Conservation (phyloP, 768 basidiomycete genomes). For the Gautieria morchelliformis region DNA sequence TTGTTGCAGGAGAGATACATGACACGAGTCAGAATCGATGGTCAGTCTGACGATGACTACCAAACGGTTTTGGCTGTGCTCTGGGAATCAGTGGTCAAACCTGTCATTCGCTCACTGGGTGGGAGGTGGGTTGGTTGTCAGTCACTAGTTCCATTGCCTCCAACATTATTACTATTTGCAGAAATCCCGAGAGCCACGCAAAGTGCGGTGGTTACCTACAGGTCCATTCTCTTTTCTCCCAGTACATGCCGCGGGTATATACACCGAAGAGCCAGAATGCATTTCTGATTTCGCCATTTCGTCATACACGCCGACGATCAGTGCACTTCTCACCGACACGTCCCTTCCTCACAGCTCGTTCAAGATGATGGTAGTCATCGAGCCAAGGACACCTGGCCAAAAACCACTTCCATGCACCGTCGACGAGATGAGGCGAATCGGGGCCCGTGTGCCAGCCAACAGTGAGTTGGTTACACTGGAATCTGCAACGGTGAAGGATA, state of each 20-base stretch:
- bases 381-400: conserved; percentile 13
- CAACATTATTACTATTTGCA: too few species aligned
- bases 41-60: neutral
- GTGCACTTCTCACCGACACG: conserved; percentile 14
- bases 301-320: conserved; percentile 25
- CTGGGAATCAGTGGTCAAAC: neutral
- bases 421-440: conserved; percentile 4
- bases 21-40: neutral
- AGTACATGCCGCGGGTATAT: conserved; percentile 31
- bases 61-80: neutral
- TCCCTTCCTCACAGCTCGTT: too few species aligned
- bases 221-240: conserved; percentile 28
- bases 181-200: neutral
- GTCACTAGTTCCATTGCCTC: neutral
- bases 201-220: conserved; percentile 23
- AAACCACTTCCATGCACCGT: conserved; percentile 11
- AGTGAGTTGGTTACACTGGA: neutral
- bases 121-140: neutral
- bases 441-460: neutral
- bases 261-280: conserved; percentile 1
- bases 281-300: conserved; percentile 19
- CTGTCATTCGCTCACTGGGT: neutral
- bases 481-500: neutral
- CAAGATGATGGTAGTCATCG: conserved; percentile 11
- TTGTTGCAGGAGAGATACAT: neutral